phyloP scores from a whole-genome alignment of 2,329 filamentous ascomycete genomes.

The Colletotrichum australisinense region DNA sequence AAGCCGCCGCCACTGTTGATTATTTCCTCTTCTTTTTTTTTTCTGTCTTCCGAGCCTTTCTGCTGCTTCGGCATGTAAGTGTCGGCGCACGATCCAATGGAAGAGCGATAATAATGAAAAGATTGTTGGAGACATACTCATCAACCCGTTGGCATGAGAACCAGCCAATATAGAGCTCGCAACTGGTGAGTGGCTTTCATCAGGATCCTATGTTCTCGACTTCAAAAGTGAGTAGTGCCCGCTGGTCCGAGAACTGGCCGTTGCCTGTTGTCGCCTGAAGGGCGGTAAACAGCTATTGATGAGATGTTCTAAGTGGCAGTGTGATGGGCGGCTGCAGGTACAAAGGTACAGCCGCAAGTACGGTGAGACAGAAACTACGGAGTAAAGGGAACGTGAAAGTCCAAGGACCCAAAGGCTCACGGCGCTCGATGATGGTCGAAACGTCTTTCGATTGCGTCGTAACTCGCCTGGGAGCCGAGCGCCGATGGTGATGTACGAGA shows the following conservation, averaged over 20 bases:
- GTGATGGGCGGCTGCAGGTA: slow-evolving; percentile 28
- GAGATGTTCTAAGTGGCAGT: background rate
- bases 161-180: slow-evolving; percentile 5
- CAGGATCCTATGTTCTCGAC: background rate
- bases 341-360: slow-evolving; percentile 17
- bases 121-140: background rate
- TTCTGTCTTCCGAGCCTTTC: background rate
- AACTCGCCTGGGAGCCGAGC: slow-evolving; percentile 1
- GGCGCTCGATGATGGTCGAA: slow-evolving; percentile 17
- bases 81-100: slow-evolving; percentile 1
- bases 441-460: slow-evolving; percentile 5
- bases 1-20: slow-evolving; percentile 19
- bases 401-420: background rate
- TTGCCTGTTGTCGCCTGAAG: slow-evolving; percentile 6
- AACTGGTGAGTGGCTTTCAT: background rate
- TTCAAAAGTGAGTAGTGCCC: background rate
- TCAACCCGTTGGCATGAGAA: background rate
- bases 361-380: background rate
- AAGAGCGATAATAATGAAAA: too few relatives aligned
- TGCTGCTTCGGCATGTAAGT: background rate
- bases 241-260: background rate
- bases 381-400: background rate
- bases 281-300: slow-evolving; percentile 20
- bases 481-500: background rate
- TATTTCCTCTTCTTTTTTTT: background rate